A percentile compares a stretch with the other conserved stretches of the same genome.
phyloP scores from a whole-genome alignment of 2,329 filamentous ascomycete species.

The Calonectria fujianensis region DNA sequence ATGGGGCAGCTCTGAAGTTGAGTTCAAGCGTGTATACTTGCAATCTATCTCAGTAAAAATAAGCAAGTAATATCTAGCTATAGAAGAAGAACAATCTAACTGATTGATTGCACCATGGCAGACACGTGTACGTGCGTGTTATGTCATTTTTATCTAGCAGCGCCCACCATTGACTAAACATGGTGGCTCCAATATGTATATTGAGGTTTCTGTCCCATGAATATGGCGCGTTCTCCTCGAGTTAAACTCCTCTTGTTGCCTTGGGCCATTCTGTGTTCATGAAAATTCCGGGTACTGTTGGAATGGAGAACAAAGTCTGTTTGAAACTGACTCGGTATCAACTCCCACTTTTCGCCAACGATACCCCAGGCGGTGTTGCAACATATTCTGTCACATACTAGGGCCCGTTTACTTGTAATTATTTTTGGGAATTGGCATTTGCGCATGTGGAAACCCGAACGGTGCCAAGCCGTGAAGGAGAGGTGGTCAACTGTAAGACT shows the following conservation, averaged over 20 bases:
- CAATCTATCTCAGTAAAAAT: slow-evolving; percentile 64
- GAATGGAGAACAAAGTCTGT: background rate
- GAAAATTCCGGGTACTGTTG: background rate
- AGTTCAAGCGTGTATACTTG: too few relatives aligned
- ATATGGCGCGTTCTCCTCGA: background rate
- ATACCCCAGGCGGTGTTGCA: background rate
- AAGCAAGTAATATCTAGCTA: background rate
- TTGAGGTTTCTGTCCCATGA: background rate
- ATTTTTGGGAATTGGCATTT: background rate
- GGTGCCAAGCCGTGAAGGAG: background rate
- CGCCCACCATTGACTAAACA: background rate
- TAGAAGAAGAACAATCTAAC: background rate
- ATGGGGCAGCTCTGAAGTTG: too few relatives aligned
- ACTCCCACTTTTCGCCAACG: background rate
- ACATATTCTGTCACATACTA: background rate
- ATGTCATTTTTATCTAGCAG: background rate
- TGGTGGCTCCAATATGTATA: background rate
- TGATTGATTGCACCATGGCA: too few relatives aligned
- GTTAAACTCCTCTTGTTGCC: background rate
- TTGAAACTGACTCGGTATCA: background rate
- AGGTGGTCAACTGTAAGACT: background rate
- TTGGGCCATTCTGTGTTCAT: background rate
- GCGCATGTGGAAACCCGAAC: background rate
- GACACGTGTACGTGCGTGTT: background rate
- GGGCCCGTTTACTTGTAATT: background rate